phyloP scores from a whole-genome alignment of 2,329 filamentous ascomycete species.

The Botryosphaeria agaves region DNA sequence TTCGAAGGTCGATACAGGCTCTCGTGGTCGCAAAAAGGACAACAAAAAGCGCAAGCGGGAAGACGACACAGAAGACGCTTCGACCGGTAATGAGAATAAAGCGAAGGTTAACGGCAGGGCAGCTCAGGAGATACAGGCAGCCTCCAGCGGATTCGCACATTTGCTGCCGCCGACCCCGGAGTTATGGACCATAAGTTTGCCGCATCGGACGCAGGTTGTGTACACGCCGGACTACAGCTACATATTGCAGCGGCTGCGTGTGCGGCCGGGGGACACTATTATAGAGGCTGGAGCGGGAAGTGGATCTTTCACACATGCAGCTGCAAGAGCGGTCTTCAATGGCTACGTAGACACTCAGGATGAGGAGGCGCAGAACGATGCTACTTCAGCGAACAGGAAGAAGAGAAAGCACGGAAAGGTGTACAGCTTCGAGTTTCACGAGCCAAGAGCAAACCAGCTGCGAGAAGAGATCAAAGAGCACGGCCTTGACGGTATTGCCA shows the following conservation, averaged over 20 bases:
- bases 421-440: constrained; percentile 71
- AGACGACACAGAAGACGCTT: constrained; percentile 10
- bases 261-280: constrained; percentile 51
- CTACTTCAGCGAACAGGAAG: constrained; percentile 7
- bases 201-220: constrained; percentile 71
- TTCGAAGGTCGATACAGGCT: constrained; percentile 79
- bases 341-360: constrained; percentile 36
- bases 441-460: constrained; percentile 52
- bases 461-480: constrained; percentile 52
- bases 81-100: constrained; percentile 7
- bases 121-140: constrained; percentile 32
- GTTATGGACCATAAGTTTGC: constrained; percentile 63
- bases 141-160: constrained; percentile 54
- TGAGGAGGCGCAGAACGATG: not conserved
- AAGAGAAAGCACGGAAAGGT: constrained; percentile 43
- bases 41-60: constrained; percentile 34
- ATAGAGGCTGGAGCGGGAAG: constrained; percentile 73
- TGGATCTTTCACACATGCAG: constrained; percentile 70
- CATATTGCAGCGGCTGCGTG: constrained; percentile 58
- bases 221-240: constrained; percentile 82
- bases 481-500: constrained; percentile 45
- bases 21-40: constrained; percentile 49
- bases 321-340: constrained; percentile 58
- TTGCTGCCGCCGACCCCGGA: constrained; percentile 65
- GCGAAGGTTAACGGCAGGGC: constrained; percentile 12